Evolutionary conservation across 2,329 filamentous ascomycete genomes (phyloP).

Genomic region (Zasmidium cellare): DNA sequence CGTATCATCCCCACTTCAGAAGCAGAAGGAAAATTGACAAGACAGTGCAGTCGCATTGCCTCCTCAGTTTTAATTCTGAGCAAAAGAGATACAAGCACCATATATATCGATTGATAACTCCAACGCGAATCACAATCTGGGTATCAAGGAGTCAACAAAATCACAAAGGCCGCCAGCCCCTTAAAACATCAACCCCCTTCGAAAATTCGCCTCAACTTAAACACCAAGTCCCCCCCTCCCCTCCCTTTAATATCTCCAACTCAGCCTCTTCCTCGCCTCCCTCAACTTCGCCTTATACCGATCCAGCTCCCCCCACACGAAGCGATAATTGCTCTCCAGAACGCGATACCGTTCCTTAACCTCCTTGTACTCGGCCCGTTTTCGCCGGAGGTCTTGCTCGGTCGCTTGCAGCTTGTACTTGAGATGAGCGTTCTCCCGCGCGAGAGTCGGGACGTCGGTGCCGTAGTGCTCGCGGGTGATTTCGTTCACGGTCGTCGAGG

Average conservation of each 20-base stretch:
- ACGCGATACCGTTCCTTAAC: slow-evolving; percentile 5
- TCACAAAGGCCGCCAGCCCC: too few relatives aligned
- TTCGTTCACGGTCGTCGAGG: slow-evolving; percentile 6
- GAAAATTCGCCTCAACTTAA: too few relatives aligned
- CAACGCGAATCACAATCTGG: too few relatives aligned
- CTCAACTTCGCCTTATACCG: slow-evolving; percentile 7
- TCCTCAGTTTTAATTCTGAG: too few relatives aligned
- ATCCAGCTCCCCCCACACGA: slow-evolving; percentile 5
- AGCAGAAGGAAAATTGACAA: too few relatives aligned
- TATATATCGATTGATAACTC: too few relatives aligned
- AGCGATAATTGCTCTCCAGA: slow-evolving; percentile 4
- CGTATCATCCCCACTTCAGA: too few relatives aligned
- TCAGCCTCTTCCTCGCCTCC: slow-evolving; percentile 5
- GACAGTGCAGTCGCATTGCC: too few relatives aligned
- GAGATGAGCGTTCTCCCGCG: slow-evolving; percentile 13
- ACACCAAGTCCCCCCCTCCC: too few relatives aligned
- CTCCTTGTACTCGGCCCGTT: slow-evolving; percentile 6
- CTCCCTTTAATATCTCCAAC: not conserved
- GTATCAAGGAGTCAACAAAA: too few relatives aligned
- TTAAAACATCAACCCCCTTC: too few relatives aligned
- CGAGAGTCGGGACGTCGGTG: slow-evolving; percentile 21
- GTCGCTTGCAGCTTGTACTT: slow-evolving; percentile 10
- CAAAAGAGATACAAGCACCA: too few relatives aligned
- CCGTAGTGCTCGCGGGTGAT: slow-evolving; percentile 18
- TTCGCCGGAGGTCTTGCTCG: slow-evolving; percentile 3